Evolutionary conservation across 2,329 filamentous ascomycete species (phyloP).

Genomic region (Fusarium torulosum): DNA sequence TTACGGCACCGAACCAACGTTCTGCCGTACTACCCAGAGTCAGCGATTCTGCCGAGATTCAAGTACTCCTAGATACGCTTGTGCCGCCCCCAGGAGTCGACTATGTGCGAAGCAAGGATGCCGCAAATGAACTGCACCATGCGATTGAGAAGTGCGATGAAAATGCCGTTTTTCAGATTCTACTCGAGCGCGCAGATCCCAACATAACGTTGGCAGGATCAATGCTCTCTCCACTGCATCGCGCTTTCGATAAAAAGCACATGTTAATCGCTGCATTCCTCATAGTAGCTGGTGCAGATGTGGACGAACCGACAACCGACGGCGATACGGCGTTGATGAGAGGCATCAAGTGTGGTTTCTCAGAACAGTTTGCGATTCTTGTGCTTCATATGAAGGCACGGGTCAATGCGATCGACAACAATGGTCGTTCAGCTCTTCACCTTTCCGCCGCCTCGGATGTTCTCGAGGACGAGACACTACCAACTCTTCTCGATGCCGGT

Average conservation of each 20-base stretch:
- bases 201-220: conserved; percentile 46
- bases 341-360: conserved; percentile 48
- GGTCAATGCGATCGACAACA: conserved; percentile 44
- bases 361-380: conserved; percentile 47
- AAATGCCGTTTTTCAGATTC: conserved; percentile 45
- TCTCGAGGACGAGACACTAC: conserved; percentile 47
- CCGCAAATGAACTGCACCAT: conserved; percentile 43
- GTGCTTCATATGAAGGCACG: conserved; percentile 44
- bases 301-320: conserved; percentile 47
- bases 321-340: conserved; percentile 47
- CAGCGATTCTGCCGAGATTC: conserved; percentile 48
- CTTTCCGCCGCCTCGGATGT: conserved; percentile 47
- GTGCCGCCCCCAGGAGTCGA: conserved; percentile 40
- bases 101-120: conserved; percentile 41
- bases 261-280: conserved; percentile 48
- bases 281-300: conserved; percentile 47
- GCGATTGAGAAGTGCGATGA: conserved; percentile 46
- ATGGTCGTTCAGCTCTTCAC: conserved; percentile 46
- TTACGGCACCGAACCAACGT: conserved; percentile 43
- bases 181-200: conserved; percentile 44
- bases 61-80: conserved; percentile 47
- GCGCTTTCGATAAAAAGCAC: conserved; percentile 46
- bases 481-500: conserved; percentile 42
- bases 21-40: conserved; percentile 45
- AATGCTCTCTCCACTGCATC: conserved; percentile 47